A percentile compares a stretch with the other conserved stretches of the same genome.
phyloP scores from a whole-genome alignment of 805 yeast genomes.

The Cyberlindnera sargentensis region DNA sequence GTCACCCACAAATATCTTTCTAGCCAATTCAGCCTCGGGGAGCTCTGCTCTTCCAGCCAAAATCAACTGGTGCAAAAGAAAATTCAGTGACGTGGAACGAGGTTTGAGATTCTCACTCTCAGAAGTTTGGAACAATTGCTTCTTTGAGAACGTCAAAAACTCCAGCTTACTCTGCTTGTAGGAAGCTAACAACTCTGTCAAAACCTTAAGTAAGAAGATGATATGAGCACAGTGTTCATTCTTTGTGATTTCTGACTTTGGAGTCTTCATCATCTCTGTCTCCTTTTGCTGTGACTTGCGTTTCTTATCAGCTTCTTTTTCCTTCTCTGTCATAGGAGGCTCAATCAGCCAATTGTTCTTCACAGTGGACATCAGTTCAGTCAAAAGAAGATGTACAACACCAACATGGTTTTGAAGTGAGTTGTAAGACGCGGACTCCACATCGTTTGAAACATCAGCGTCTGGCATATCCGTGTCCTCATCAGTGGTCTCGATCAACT shows the following conservation, averaged over 20 bases:
- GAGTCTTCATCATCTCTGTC: conserved; percentile 19
- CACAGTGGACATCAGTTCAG: conserved; percentile 53
- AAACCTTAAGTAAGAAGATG: conserved; percentile 57
- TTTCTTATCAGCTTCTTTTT: conserved; percentile 25
- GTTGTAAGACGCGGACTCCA: background rate
- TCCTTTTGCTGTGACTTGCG: conserved; percentile 22
- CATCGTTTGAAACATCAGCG: conserved; percentile 5
- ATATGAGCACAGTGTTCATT: conserved; percentile 59
- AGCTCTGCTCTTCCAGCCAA: conserved; percentile 36
- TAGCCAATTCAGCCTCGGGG: conserved; percentile 34
- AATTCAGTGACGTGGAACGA: conserved; percentile 68
- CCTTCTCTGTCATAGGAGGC: conserved; percentile 23
- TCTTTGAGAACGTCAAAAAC: conserved; percentile 70
- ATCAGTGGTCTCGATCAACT: conserved; percentile 13
- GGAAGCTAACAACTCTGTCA: conserved; percentile 69
- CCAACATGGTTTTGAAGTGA: conserved; percentile 37
- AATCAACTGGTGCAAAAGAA: conserved; percentile 67
- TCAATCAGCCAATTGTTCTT: conserved; percentile 36
- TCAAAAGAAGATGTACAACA: conserved; percentile 52
- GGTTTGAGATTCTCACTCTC: conserved; percentile 46
- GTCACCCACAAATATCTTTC: conserved; percentile 52
- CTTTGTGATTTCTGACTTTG: conserved; percentile 31
- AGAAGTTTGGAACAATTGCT: conserved; percentile 24
- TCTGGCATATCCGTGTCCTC: conserved; percentile 20
- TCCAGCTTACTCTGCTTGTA: conserved; percentile 79